These are phyloP conservation scores for Globisporangium apiculatum DNA, from an alignment of 352 stramenopile genomes.

Conservation along the genomic window DNA sequence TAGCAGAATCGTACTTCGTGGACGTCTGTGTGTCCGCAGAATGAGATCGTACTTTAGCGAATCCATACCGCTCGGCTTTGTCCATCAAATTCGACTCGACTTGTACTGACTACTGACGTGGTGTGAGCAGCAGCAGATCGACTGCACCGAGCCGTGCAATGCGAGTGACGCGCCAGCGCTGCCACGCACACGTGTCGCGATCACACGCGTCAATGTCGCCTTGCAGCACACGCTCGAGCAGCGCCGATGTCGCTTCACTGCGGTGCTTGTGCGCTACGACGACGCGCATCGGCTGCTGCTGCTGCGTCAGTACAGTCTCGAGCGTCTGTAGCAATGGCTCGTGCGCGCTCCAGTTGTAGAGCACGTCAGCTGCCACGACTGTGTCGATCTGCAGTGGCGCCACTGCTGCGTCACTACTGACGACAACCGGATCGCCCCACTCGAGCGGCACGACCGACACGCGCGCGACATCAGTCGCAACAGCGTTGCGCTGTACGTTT, in stretches of 20 bases:
- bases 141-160: constrained; percentile 13
- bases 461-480: not conserved
- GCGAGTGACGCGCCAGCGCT: constrained; percentile 16
- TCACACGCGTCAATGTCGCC: not conserved
- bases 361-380: constrained; percentile 46
- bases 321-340: constrained; percentile 35
- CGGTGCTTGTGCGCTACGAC: constrained; percentile 49
- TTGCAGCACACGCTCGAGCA: constrained; percentile 21
- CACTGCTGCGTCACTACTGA: too few relatives aligned
- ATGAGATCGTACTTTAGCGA: not conserved
- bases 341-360: constrained; percentile 58
- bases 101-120: not conserved
- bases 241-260: constrained; percentile 16
- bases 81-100: too few relatives aligned
- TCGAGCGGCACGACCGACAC: constrained; percentile 14
- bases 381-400: constrained; percentile 9
- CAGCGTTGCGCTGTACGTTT: constrained; percentile 28
- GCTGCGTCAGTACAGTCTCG: not conserved
- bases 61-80: too few relatives aligned
- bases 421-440: constrained; percentile 21
- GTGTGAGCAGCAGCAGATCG: constrained; percentile 22
- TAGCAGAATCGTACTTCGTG: not conserved
- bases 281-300: constrained; percentile 13
- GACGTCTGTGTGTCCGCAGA: not conserved
- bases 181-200: constrained; percentile 16